phyloP scores from a whole-genome alignment of 2,329 filamentous ascomycete species.

The Lachnellula occidentalis region DNA sequence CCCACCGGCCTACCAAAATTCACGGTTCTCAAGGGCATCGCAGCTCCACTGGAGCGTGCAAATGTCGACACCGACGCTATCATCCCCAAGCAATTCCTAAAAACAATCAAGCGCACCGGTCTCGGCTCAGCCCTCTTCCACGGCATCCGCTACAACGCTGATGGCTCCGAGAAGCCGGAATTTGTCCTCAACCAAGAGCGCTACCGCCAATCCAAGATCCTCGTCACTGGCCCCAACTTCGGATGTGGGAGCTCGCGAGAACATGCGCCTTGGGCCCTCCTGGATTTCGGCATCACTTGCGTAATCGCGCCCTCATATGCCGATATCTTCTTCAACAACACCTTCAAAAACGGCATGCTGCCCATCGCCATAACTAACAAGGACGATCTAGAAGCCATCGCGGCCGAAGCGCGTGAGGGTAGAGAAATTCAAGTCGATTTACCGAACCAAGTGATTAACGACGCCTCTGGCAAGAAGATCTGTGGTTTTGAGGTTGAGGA shows the following conservation, averaged over 20 bases:
- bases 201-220: slow-evolving; percentile 78
- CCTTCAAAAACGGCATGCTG: slow-evolving; percentile 99
- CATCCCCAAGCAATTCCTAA: slow-evolving; percentile 98
- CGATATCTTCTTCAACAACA: slow-evolving; percentile 99
- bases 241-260: slow-evolving; percentile 90
- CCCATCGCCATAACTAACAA: slow-evolving; percentile 71
- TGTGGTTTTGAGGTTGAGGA: slow-evolving; percentile 82
- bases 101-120: slow-evolving; percentile 97
- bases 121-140: slow-evolving; percentile 86
- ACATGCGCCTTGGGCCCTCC: slow-evolving; percentile 93
- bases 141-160: slow-evolving; percentile 69
- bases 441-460: slow-evolving; percentile 75
- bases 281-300: slow-evolving; percentile 93
- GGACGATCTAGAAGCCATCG: slow-evolving; percentile 61
- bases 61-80: slow-evolving; percentile 99
- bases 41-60: slow-evolving; percentile 77
- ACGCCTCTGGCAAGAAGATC: slow-evolving; percentile 66
- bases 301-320: slow-evolving; percentile 87
- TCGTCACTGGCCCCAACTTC: slow-evolving; percentile 90
- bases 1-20: slow-evolving; percentile 76
- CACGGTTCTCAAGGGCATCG: slow-evolving; percentile 75
- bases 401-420: slow-evolving; percentile 71
- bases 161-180: slow-evolving; percentile 67
- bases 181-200: slow-evolving; percentile 90
- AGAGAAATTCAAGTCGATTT: slow-evolving; percentile 87